Conservation (phyloP, 2,329 filamentous ascomycete genomes). For the Aspergillus nomiae region DNA sequence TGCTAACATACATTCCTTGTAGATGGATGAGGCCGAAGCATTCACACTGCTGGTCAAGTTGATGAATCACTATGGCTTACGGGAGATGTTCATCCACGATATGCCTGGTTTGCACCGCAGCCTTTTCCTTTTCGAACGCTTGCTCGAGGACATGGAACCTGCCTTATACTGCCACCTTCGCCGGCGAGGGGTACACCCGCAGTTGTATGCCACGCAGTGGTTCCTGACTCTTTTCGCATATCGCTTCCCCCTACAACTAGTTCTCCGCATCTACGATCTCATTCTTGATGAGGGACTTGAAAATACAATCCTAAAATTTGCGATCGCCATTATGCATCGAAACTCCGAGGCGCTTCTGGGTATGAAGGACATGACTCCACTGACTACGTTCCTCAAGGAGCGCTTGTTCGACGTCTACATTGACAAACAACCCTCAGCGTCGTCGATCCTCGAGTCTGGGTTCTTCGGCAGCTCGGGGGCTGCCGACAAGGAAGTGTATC, state of each 20-base stretch:
- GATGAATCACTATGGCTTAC: constrained; percentile 94
- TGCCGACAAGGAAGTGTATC: constrained; percentile 92
- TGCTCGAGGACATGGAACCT: constrained; percentile 91
- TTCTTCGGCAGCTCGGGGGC: constrained; percentile 93
- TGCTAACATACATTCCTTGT: neutral
- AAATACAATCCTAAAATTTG: constrained; percentile 86
- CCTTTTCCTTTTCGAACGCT: constrained; percentile 90
- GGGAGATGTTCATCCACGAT: constrained; percentile 90
- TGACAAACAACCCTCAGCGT: constrained; percentile 88
- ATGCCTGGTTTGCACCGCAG: constrained; percentile 95
- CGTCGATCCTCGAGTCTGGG: constrained; percentile 88
- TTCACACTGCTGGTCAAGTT: constrained; percentile 90
- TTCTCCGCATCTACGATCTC: constrained; percentile 93
- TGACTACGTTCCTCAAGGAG: constrained; percentile 91
- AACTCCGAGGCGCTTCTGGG: constrained; percentile 75
- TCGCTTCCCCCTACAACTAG: constrained; percentile 92
- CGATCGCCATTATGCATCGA: constrained; percentile 93
- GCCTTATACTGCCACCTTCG: constrained; percentile 93
- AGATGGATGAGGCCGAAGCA: constrained; percentile 97
- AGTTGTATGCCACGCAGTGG: constrained; percentile 98
- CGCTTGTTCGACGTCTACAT: constrained; percentile 96
- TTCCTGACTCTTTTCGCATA: constrained; percentile 99
- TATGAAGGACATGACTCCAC: constrained; percentile 87
- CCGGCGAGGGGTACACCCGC: constrained; percentile 81
- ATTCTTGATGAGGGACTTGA: constrained; percentile 91